Evolutionary conservation across 2,329 filamentous ascomycete genomes (phyloP), one percentile per base, ranked within the genome.

Genomic region (Verticillium nonalfalfae): DNA sequence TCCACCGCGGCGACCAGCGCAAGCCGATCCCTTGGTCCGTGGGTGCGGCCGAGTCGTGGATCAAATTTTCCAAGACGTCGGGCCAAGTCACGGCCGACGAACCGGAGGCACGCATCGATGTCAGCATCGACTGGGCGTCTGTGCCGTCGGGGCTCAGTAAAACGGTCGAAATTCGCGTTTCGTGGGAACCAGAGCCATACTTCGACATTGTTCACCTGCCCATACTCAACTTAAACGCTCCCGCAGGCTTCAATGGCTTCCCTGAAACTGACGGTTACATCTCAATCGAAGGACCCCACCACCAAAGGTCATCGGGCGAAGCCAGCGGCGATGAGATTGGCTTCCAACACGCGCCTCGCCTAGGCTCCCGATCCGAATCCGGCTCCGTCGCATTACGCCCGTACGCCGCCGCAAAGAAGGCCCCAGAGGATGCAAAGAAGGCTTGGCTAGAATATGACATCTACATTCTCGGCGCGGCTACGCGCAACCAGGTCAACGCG

Each of bases 111-210:
- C 74, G 78, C 2, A 70, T 82, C 33, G 72, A 74, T 57, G 70
- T 82, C 33, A 74, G 74, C 0, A 68, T 83, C 18, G 79, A 83
- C 66, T 83, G 79, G 80, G 61, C 63, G 3, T 66, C 67, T 2
- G 76, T 74, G 1, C 74, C 76, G 0, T 64, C 62, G 13, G 72
- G 72, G 34, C 70, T 69, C 60, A 34, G 63, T 52, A 61, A 63
- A n/a, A 60, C 61, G 21, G 54, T 62, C 18, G n/a, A 58, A 15
- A 57, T 66, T 14, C 40, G 56, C 15, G 52, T 60, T 4, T 35
- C 59, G 4, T 59, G 55, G 31, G 59, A 58, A 6, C 59, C 58
- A 0, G 59, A 52, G 31, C 60, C 59, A 2, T 62, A 65, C 58
- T 65, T 63, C 13, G 64, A 66, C 52, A 10, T 57, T 10, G 50